Percentiles rank a stretch among this genome's conserved stretches.
phyloP scores from a whole-genome alignment of 2,329 filamentous ascomycete species.

The Aspergillus sp. region DNA sequence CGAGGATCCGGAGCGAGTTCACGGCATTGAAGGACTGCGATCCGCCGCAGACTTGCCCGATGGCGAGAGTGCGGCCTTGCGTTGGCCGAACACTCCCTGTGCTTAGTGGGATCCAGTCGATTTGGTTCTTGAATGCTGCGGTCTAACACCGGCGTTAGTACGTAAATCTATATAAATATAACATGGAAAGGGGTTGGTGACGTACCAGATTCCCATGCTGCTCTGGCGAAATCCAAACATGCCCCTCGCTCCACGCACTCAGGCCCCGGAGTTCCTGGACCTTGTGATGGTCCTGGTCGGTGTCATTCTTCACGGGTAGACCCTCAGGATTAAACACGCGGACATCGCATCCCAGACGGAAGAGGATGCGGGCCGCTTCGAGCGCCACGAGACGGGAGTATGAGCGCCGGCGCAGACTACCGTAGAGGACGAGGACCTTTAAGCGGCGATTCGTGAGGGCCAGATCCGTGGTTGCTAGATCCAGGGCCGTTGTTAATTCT shows the following conservation, averaged over 20 bases:
- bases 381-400: constrained; percentile 62
- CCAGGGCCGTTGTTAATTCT: constrained; percentile 54
- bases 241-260: constrained; percentile 65
- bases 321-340: constrained; percentile 60
- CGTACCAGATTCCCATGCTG: constrained; percentile 64
- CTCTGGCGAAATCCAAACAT: constrained; percentile 65
- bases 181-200: not conserved
- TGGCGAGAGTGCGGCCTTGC: constrained; percentile 62
- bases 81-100: constrained; percentile 64
- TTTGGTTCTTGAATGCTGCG: constrained; percentile 68
- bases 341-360: constrained; percentile 65
- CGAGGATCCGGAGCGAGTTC: constrained; percentile 64
- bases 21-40: constrained; percentile 68
- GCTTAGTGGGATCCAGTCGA: constrained; percentile 67
- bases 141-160: constrained; percentile 41
- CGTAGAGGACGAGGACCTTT: constrained; percentile 61
- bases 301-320: constrained; percentile 64
- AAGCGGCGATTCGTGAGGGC: constrained; percentile 42
- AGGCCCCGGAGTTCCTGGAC: constrained; percentile 64
- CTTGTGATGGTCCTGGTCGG: constrained; percentile 57
- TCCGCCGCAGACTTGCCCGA: constrained; percentile 64
- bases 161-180: not conserved
- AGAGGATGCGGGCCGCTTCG: constrained; percentile 61
- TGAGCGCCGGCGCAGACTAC: constrained; percentile 58
- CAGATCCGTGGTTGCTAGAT: constrained; percentile 53